Conservation (phyloP, 345 rosid genomes). For the Eucalyptus globulus region DNA sequence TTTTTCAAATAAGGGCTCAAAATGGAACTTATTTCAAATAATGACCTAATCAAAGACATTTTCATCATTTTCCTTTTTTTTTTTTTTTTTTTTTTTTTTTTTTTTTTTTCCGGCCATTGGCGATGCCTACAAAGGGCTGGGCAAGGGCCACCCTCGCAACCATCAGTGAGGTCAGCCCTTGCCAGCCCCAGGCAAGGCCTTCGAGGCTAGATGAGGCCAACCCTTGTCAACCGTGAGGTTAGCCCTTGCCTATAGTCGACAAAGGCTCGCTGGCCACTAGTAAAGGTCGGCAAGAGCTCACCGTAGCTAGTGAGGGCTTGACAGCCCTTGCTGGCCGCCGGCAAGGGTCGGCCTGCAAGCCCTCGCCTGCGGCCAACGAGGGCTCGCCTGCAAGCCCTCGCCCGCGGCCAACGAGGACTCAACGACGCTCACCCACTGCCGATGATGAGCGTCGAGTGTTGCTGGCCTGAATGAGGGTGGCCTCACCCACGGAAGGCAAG, state of each 20-base stretch:
- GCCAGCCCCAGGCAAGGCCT: no score
- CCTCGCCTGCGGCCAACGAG: no score
- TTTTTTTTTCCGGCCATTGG: fast-evolving
- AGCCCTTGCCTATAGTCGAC: fast-evolving
- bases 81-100: fast-evolving
- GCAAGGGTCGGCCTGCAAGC: no score
- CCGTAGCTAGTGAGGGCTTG: fast-evolving
- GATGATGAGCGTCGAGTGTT: no score
- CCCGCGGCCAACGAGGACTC: no score
- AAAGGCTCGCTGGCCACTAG: fast-evolving
- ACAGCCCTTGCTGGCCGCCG: fast-evolving
- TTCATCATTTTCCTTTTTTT: no score
- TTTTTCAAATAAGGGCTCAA: fast-evolving
- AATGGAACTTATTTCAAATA: no score
- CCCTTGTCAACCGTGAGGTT: fast-evolving
- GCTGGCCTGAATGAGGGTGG: fast-evolving
- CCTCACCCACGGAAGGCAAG: no score
- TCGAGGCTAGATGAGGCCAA: fast-evolving
- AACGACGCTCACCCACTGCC: fast-evolving
- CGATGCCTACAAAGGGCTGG: fast-evolving
- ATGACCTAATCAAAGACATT: no score
- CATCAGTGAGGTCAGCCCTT: fast-evolving
- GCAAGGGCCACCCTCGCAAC: no score
- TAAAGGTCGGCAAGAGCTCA: fast-evolving
- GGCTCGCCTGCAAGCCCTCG: no score